phyloP scores from a whole-genome alignment of 2,329 filamentous ascomycete species.

The Alternaria longipes region DNA sequence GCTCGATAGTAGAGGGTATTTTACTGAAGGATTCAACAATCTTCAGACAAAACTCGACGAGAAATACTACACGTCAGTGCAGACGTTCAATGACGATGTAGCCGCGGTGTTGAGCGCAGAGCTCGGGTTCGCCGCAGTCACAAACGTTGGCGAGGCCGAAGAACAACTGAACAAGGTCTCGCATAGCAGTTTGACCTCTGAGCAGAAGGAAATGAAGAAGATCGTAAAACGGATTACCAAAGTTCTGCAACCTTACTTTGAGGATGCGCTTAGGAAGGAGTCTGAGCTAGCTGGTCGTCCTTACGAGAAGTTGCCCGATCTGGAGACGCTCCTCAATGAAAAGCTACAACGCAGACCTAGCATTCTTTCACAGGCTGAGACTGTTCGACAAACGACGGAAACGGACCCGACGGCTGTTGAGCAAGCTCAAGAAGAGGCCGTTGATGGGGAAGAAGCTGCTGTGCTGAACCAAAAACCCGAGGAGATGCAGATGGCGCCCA shows the following conservation, averaged over 20 bases:
- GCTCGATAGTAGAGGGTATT: constrained; percentile 62
- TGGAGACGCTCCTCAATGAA: constrained; percentile 76
- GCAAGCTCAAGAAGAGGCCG: constrained; percentile 19
- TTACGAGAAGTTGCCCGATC: constrained; percentile 75
- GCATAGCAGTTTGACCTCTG: constrained; percentile 58
- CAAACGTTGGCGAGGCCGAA: constrained; percentile 53
- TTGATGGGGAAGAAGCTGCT: constrained; percentile 25
- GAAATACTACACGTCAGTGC: constrained; percentile 68
- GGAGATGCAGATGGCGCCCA: constrained; percentile 44
- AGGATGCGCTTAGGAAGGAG: constrained; percentile 80
- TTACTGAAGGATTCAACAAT: constrained; percentile 62
- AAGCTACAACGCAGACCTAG: constrained; percentile 65
- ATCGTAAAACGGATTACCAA: constrained; percentile 91
- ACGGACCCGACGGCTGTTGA: constrained; percentile 19
- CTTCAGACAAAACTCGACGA: constrained; percentile 64
- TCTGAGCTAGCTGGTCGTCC: constrained; percentile 79
- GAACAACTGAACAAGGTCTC: constrained; percentile 54
- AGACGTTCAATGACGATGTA: constrained; percentile 68
- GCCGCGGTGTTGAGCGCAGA: constrained; percentile 65
- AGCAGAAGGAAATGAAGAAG: constrained; percentile 82
- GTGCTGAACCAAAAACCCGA: constrained; percentile 29
- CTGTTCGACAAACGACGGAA: constrained; percentile 36
- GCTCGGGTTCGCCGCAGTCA: constrained; percentile 59
- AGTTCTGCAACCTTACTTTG: constrained; percentile 78
- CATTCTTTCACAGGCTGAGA: constrained; percentile 32